Base-by-base conservation (phyloP, 805 yeast species). In the Naumovozyma castellii region DNA sequence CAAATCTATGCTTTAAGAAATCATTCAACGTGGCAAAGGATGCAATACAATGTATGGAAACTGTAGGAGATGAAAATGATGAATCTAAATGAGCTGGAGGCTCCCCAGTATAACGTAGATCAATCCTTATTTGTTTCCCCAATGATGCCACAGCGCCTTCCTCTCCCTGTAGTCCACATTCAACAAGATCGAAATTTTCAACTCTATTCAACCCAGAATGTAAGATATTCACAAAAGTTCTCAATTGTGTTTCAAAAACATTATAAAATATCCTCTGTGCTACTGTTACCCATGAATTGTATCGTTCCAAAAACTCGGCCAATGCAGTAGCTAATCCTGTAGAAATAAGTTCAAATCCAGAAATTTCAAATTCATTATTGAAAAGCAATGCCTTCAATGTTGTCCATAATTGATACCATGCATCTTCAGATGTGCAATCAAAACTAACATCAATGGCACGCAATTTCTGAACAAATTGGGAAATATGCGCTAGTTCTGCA, bases 201-300 rank as follows among this genome's bases (percentile, higher is more conserved):
- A 77, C 68, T 49, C 94, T 69, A 1, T 84, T 76, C 17, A 86
- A 59, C 0, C 84, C 76, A 41, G 83, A 87, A 44, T 85, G 92
- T 14, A 86, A 62, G 44, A 78, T 75, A 3, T 62, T 59, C 1
- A 84, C 71, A 17, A 84, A 61, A 3, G 65, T 51, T 4, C 62
- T 62, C 33, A 77, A 51, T 8, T 32, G 36, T 3, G 52, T 55
- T 19, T 62, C 66, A 48, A 60, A 56, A 32, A 63, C 57, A 37
- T 60, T 50, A 27, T 69, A 52, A 46, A 84, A 78, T 2, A 78
- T 63, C 15, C 32, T 29, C 5, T 29, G 32, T 12, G 32, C 8
- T 5, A 29, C 32, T 12, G 15, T 8, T 13, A 29, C 8, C 32
- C 32, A 29, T 12, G 8, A 9, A 5, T 29, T n/a, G 15, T 29